Evolutionary conservation across 2,329 filamentous ascomycete species (phyloP), one percentile per base, ranked within the genome.

Genomic region (Clarireedia paspali): DNA sequence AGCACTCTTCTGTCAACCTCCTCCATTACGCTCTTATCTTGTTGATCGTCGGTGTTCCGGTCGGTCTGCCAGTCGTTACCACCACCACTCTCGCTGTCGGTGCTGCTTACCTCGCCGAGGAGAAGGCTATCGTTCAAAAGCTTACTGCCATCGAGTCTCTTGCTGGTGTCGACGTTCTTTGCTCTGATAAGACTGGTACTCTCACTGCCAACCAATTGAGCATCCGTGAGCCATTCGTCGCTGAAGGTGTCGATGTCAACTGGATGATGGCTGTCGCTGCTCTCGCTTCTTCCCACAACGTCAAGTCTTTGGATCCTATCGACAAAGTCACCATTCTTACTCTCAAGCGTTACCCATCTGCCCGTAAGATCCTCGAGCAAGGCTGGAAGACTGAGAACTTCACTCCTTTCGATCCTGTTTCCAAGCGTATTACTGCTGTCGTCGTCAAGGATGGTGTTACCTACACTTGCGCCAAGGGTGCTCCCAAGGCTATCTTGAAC

Each of bases 241-340:
- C 84, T 59, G 86, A 89, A 71, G 87, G 86, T 65, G 82, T 88
- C 68, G 85, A 89, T 72, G 82, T 89, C 71, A 87, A 89, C 77
- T 89, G 85, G 85, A 89, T 89, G 85, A 89, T 89, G 86, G 85
- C 86, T 62, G 86, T 88, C 59, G 86, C 87, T 58, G 86, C 86
- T 59, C 80, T 89, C 55, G 87, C 86, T 57, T 89, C 85, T 52
- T 89, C 86, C 60, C 86, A 89, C 77, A 89, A 89, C 75, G 78
- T 88, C 74, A 87, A 87, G 75, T 87, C 85, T 59, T 80, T 89
- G 60, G 87, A 89, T 69, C 86, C 86, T 59, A 89, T 89, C 66
- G 86, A 89, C 75, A 89, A 89, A 75, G 83, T 89, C 66, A 89
- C 84, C 55, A 86, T 89, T 65, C 77, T 89, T 57, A 88, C 85